Conservation (phyloP, 2,329 filamentous ascomycete species). For the Lasiodiplodia sp. region DNA sequence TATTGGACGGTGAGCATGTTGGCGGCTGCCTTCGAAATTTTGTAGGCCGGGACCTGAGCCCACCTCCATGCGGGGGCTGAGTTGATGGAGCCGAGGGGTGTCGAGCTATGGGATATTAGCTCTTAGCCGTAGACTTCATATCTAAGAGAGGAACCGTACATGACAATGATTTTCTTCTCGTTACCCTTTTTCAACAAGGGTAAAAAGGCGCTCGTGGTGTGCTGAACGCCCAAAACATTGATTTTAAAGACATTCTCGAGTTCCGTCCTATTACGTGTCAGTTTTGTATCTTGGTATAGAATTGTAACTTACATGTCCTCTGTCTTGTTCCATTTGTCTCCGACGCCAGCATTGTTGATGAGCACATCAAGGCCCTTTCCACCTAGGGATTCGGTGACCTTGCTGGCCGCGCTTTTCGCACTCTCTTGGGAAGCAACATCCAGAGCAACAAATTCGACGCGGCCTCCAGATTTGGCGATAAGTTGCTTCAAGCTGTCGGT, state of each 20-base stretch:
- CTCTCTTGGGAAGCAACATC: slow-evolving; percentile 52
- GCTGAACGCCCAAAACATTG: slow-evolving; percentile 51
- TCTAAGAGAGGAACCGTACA: slow-evolving; percentile 41
- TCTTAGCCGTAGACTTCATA: neutral
- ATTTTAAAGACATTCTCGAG: slow-evolving; percentile 42
- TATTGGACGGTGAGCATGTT: slow-evolving; percentile 58
- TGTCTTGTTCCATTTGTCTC: neutral
- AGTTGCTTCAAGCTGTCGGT: slow-evolving; percentile 46
- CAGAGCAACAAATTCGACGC: slow-evolving; percentile 42
- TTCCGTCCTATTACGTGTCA: slow-evolving; percentile 31
- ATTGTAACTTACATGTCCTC: neutral
- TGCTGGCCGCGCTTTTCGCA: slow-evolving; percentile 45
- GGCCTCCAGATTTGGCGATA: slow-evolving; percentile 37
- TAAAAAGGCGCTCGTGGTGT: slow-evolving; percentile 51
- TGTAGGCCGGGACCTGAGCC: slow-evolving; percentile 47
- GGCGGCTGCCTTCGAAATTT: slow-evolving; percentile 57
- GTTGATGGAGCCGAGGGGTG: slow-evolving; percentile 53
- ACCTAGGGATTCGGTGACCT: slow-evolving; percentile 36
- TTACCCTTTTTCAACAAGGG: slow-evolving; percentile 48
- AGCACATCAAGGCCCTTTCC: slow-evolving; percentile 7
- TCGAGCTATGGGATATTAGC: slow-evolving; percentile 41
- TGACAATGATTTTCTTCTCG: slow-evolving; percentile 54
- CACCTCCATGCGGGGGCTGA: slow-evolving; percentile 35
- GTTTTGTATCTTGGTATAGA: neutral
- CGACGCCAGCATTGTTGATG: slow-evolving; percentile 21